A percentile compares a stretch with the other conserved stretches of the same genome.
Evolutionary conservation across 2,329 filamentous ascomycete species (phyloP).

Genomic region (Neurospora crassa): DNA sequence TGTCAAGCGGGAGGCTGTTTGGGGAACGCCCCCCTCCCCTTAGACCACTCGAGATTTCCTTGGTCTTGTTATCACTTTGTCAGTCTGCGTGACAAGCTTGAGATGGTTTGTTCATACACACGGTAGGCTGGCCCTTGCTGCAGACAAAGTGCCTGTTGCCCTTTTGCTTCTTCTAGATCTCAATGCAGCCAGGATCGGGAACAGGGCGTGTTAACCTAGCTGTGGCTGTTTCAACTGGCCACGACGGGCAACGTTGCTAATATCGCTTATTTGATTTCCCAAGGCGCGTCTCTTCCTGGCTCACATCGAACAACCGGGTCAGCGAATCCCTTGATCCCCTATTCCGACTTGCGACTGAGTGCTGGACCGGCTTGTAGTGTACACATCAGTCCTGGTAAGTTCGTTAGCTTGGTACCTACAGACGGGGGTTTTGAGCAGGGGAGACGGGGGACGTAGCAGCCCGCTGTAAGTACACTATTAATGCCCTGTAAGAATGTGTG

Average conservation of each 20-base stretch:
- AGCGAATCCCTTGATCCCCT: not conserved
- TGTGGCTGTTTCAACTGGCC: constrained; percentile 7
- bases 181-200: not conserved
- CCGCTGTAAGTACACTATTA: too few relatives aligned
- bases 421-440: too few relatives aligned
- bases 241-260: constrained; percentile 17
- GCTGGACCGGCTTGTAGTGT: too few relatives aligned
- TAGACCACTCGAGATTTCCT: not conserved
- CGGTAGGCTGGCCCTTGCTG: not conserved
- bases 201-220: not conserved
- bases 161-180: not conserved
- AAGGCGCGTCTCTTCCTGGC: constrained; percentile 2
- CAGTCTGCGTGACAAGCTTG: not conserved
- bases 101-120: not conserved
- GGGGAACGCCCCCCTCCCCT: not conserved
- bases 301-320: not conserved
- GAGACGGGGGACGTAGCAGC: too few relatives aligned
- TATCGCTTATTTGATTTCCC: constrained; percentile 28
- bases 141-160: not conserved
- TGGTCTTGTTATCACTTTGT: not conserved
- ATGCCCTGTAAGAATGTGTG: too few relatives aligned
- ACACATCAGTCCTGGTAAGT: too few relatives aligned
- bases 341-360: not conserved
- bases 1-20: not conserved
- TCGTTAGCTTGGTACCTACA: too few relatives aligned